phyloP scores from a whole-genome alignment of 2,329 filamentous ascomycete genomes.

The Cladosporium oxysporum region DNA sequence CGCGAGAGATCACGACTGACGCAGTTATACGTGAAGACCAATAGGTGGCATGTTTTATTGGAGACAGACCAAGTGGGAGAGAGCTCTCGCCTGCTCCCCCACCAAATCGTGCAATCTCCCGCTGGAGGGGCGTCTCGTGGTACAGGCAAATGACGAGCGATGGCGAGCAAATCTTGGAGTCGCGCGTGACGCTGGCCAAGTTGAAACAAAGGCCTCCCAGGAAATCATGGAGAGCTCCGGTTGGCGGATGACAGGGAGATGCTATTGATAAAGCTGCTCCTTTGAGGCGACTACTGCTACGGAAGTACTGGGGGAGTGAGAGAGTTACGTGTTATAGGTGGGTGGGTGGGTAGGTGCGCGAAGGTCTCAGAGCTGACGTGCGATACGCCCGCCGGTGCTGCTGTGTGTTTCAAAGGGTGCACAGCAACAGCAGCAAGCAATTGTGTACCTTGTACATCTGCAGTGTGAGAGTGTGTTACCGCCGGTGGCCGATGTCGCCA shows the following conservation, averaged over 20 bases:
- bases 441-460: neutral
- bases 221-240: neutral
- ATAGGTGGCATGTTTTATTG: constrained; percentile 18
- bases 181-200: constrained; percentile 14
- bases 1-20: constrained; percentile 14
- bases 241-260: neutral
- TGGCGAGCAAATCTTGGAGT: constrained; percentile 2
- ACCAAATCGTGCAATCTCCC: constrained; percentile 15
- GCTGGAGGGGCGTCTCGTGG: constrained; percentile 14
- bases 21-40: constrained; percentile 15
- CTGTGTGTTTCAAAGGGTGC: constrained; percentile 14
- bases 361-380: constrained; percentile 13
- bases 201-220: constrained; percentile 11
- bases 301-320: neutral
- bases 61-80: constrained; percentile 2
- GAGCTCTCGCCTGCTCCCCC: constrained; percentile 5
- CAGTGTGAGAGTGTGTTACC: neutral
- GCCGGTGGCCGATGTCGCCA: constrained; percentile 8
- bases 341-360: neutral
- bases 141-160: constrained; percentile 17
- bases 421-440: constrained; percentile 11
- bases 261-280: constrained; percentile 8
- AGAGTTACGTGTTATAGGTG: constrained; percentile 6
- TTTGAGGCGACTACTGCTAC: constrained; percentile 1
- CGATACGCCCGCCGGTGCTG: neutral